A percentile compares a stretch with the other conserved stretches of the same genome.
Evolutionary conservation across 2,329 filamentous ascomycete genomes (phyloP).

Genomic region (Cytospora piceicola): DNA sequence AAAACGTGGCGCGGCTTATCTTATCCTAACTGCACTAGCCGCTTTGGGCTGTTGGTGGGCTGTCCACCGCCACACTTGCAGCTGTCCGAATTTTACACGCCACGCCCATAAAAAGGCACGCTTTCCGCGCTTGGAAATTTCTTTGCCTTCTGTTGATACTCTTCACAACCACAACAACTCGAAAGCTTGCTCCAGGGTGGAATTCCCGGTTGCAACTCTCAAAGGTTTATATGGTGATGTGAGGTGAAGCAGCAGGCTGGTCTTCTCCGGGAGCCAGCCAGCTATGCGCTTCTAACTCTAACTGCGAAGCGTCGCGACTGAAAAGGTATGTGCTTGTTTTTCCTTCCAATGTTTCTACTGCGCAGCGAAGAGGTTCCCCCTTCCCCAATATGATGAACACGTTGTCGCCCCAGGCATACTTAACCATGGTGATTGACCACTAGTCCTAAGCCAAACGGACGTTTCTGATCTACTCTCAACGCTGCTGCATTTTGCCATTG

Average conservation of each 20-base stretch:
- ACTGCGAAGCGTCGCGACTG: background rate
- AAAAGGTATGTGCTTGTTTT: slow-evolving; percentile 29
- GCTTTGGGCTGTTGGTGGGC: slow-evolving; percentile 13
- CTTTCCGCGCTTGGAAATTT: slow-evolving; percentile 31
- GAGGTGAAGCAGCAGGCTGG: slow-evolving; percentile 9
- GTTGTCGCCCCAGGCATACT: slow-evolving; percentile 64
- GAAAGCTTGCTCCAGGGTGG: background rate
- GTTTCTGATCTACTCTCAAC: slow-evolving; percentile 43
- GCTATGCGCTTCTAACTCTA: background rate
- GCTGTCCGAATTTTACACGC: background rate
- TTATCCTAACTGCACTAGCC: slow-evolving; percentile 2
- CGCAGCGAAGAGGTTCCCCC: slow-evolving; percentile 3
- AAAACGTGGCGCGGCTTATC: slow-evolving; percentile 13
- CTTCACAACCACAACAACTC: slow-evolving; percentile 6
- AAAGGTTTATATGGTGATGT: background rate
- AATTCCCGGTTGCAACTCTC: background rate
- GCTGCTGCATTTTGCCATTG: slow-evolving; percentile 10
- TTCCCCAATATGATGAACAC: slow-evolving; percentile 53
- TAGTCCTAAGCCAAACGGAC: slow-evolving; percentile 55
- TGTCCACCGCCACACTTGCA: background rate
- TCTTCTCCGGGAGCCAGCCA: background rate
- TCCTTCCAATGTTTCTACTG: slow-evolving; percentile 19
- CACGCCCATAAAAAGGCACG: slow-evolving; percentile 13
- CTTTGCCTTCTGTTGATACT: slow-evolving; percentile 23
- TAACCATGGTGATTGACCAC: slow-evolving; percentile 58